Evolutionary conservation across 1,284 basidiomycete species (phyloP).

Genomic region (Marasmius sp.): DNA sequence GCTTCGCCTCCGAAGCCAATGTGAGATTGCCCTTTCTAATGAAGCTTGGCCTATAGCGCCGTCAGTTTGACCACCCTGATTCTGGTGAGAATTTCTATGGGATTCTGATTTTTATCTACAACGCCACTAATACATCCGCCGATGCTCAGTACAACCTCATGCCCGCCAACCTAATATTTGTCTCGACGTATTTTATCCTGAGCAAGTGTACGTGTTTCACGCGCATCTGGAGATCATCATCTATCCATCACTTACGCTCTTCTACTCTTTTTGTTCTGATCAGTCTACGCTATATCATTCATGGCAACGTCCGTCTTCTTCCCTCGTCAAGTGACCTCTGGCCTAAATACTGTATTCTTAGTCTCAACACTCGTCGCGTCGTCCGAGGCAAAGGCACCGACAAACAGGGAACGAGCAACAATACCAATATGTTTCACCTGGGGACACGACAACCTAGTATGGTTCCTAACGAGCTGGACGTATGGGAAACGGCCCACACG

Average conservation of each 20-base stretch:
- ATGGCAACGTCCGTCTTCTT: conserved; percentile 54
- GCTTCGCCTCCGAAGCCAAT: neutral
- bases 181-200: conserved; percentile 58
- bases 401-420: conserved; percentile 32
- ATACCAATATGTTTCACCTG: conserved; percentile 48
- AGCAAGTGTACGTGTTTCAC: conserved; percentile 53
- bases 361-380: conserved; percentile 51
- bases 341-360: conserved; percentile 16
- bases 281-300: conserved; percentile 70
- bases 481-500: conserved; percentile 12
- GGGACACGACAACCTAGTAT: conserved; percentile 38
- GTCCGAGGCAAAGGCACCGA: conserved; percentile 47
- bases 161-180: conserved; percentile 57
- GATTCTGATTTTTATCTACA: neutral
- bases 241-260: too few species aligned
- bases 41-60: conserved; percentile 35
- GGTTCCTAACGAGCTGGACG: conserved; percentile 6
- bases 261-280: neutral
- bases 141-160: conserved; percentile 53
- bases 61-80: conserved; percentile 58
- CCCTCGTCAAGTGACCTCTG: neutral
- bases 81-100: conserved; percentile 38
- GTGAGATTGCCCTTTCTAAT: neutral
- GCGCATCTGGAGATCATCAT: neutral
- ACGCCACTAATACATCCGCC: neutral